Evolutionary conservation across 805 yeast species (phyloP).

Genomic region (Pichia scutulata): DNA sequence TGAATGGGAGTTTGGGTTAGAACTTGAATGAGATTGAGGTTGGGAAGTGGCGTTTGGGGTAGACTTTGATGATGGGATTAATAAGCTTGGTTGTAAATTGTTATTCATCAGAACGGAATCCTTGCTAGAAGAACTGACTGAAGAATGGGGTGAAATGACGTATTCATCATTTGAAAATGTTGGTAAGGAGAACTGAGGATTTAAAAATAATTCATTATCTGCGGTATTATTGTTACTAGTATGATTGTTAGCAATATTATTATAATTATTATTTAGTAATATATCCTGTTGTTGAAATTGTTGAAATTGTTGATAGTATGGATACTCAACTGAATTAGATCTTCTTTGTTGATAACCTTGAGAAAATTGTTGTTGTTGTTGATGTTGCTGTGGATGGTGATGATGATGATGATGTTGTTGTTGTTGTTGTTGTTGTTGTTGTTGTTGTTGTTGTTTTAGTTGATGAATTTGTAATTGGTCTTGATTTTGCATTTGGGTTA

Average conservation of each 20-base stretch:
- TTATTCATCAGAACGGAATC: slow-evolving; percentile 19
- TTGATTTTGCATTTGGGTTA: not conserved
- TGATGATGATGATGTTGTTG: not conserved
- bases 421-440: slow-evolving; percentile 1
- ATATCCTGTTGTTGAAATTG: not conserved
- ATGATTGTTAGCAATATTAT: not conserved
- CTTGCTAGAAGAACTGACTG: slow-evolving; percentile 24
- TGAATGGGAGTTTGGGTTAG: not conserved
- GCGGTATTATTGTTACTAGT: not conserved
- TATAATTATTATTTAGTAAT: not conserved
- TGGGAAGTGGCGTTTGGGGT: not conserved
- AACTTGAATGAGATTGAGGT: not conserved
- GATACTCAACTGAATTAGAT: not conserved
- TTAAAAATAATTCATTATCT: slow-evolving; percentile 14
- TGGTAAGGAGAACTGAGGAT: slow-evolving; percentile 9
- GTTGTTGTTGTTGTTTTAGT: slow-evolving; percentile 9
- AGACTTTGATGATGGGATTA: not conserved
- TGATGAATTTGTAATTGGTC: slow-evolving; percentile 7
- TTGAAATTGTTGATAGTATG: not conserved
- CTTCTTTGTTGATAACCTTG: not conserved
- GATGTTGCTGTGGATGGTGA: slow-evolving; percentile 5
- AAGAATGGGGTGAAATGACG: slow-evolving; percentile 24
- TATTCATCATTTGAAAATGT: slow-evolving; percentile 13
- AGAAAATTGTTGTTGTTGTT: not conserved
- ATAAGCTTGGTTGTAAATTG: slow-evolving; percentile 4